Evolutionary conservation across 768 basidiomycete species (phyloP), one percentile per base, ranked within the genome.

Genomic region (Russula abietina): DNA sequence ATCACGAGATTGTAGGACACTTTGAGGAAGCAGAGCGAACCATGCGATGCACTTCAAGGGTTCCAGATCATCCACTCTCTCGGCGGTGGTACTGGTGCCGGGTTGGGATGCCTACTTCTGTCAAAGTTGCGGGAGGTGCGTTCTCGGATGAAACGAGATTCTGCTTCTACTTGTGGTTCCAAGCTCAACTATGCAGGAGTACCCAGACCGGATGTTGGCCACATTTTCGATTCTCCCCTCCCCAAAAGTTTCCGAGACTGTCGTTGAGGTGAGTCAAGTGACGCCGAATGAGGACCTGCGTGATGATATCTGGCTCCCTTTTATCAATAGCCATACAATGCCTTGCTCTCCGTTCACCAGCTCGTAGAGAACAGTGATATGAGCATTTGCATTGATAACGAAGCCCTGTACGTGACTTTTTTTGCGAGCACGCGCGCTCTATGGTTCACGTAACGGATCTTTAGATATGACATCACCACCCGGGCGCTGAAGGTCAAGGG

Each of bases 21-120:
- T n/a, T 69, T 93, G 10, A 81, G 95, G 66, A 83, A 78, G 69
- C 89, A 96, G 72, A 79, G 88, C 2, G 95, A 98, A 71, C 72
- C 77, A 1, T 90, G 89, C 68, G 93, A 98, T 45, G 82, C 86
- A 10, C 78, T 98, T 22, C 95, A 98, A 76, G 95, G 95, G 0
- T 93, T 95, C 71, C 93, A 95, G 69, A 73, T 94, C 52, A 74
- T 93, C 11, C 93, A 96, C 67, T 93, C 93, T 19, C 83, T 98
- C 19, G 93, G 93, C 39, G 93, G 93, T 64, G 93, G 93, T 41
- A 95, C 91, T 3, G 93, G 93, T 41, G 85, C 93, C 26, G 93
- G 93, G 19, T 74, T 95, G 46, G 93, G 93, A 43, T 87, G 86
- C 60, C 76, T 95, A 48, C 75, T 95, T 58, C 74, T 96, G 39